Evolutionary conservation across 2,329 filamentous ascomycete species (phyloP).

Genomic region (Fusarium papillatum): DNA sequence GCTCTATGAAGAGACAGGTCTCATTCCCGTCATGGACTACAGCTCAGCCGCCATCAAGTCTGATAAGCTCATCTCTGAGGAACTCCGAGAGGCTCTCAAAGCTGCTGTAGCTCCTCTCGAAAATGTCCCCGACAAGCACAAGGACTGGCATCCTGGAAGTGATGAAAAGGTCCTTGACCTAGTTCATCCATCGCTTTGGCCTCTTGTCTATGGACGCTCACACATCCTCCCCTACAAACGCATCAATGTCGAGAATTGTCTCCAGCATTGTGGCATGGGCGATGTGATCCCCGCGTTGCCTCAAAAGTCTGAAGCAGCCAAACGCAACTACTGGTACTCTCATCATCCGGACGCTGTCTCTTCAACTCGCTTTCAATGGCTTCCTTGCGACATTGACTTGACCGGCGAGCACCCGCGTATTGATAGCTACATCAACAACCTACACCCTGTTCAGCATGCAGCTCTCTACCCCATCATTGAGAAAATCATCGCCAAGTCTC

Average conservation of each 20-base stretch:
- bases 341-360: background rate
- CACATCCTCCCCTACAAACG: conserved; percentile 50
- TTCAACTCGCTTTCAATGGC: conserved; percentile 55
- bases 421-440: conserved; percentile 66
- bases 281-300: conserved; percentile 39
- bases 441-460: conserved; percentile 58
- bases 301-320: background rate
- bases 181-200: conserved; percentile 39
- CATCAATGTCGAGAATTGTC: conserved; percentile 53
- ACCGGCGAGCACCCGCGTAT: conserved; percentile 53
- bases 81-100: conserved; percentile 53
- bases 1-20: conserved; percentile 48
- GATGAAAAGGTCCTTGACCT: conserved; percentile 36
- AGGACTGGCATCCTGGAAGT: conserved; percentile 46
- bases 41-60: conserved; percentile 51
- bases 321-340: background rate
- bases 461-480: conserved; percentile 57
- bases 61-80: conserved; percentile 44
- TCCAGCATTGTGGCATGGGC: conserved; percentile 52
- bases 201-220: conserved; percentile 42
- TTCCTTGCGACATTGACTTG: conserved; percentile 64
- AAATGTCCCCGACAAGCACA: conserved; percentile 59
- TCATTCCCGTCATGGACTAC: conserved; percentile 52
- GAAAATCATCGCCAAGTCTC: conserved; percentile 53
- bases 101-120: conserved; percentile 62